Base-by-base conservation (phyloP, 2,329 filamentous ascomycete genomes). In the Alternaria alternata region DNA sequence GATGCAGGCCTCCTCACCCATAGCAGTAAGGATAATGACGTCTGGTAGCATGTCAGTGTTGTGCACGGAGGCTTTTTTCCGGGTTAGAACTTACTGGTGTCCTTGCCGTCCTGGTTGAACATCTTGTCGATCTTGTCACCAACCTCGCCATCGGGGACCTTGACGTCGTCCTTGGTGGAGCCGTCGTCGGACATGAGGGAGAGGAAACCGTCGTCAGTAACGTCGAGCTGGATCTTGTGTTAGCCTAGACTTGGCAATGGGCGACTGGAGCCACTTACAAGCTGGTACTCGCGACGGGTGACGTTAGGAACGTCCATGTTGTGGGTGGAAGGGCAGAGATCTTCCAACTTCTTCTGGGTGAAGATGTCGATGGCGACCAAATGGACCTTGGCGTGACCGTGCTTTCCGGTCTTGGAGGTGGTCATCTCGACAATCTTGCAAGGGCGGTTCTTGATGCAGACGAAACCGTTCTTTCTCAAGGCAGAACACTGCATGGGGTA, bases 401-500 rank as follows among this genome's bases (percentile, higher is more conserved):
- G 95, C 93, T 99, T 99, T 86, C 95, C 95, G 75, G 95, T 99
- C 94, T 99, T 99, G 83, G 95, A 99, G 87, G 95, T 99, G 75
- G 93, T 97, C 96, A 99, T 99, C 81, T 99, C 95, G 83, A 98
- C 92, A 78, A 99, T 99, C 92, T 98, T 99, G 94, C 95, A 99
- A 78, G 95, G 96, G 78, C 95, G 95, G 85, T 87, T 86, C 91
- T 99, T 99, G 87, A 99, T 98, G 82, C 94, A 90, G 83, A 99
- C 95, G 88, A 91, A 91, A 73, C 95, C 94, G 90, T 96, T 96
- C 94, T 99, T 98, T 82, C 95, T 91, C 88, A 99, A 89, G 79
- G 96, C 94, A 86, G 96, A 99, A 86, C 95, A 99, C 89, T 99
- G 95, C 93, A 96, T 96, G 77, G 95, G 95, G 87, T 81, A 97